phyloP scores from a whole-genome alignment of 2,329 filamentous ascomycete genomes.

The Diaporthe humulicola region DNA sequence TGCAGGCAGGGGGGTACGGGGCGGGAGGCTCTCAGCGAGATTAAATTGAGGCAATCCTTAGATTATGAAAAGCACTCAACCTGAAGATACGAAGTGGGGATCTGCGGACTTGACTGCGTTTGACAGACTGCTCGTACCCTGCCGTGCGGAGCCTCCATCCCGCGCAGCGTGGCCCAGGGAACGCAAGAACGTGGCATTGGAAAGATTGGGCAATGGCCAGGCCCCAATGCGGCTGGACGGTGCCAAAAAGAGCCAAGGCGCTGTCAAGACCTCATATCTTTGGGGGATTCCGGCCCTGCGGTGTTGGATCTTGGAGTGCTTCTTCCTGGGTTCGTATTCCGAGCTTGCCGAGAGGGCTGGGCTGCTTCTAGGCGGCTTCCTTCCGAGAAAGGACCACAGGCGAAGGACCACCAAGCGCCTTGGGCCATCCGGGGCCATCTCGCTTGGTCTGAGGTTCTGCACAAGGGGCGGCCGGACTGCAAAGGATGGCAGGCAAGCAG shows the following conservation, averaged over 20 bases:
- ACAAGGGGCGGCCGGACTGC: slow-evolving; percentile 13
- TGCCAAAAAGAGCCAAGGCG: slow-evolving; percentile 26
- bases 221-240: slow-evolving; percentile 14
- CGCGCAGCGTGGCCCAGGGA: slow-evolving; percentile 24
- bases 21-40: slow-evolving; percentile 32
- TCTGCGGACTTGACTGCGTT: slow-evolving; percentile 3
- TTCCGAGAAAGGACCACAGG: slow-evolving; percentile 30
- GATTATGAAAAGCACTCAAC: slow-evolving; percentile 29
- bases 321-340: slow-evolving; percentile 20
- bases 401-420: slow-evolving; percentile 28
- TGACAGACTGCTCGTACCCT: slow-evolving; percentile 15
- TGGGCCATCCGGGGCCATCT: slow-evolving; percentile 32
- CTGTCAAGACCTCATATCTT: slow-evolving; percentile 17
- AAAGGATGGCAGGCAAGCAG: not conserved
- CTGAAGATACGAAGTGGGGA: slow-evolving; percentile 33
- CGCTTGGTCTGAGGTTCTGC: slow-evolving; percentile 39
- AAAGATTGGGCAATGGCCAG: not conserved
- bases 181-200: slow-evolving; percentile 21
- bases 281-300: slow-evolving; percentile 5
- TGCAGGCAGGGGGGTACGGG: not conserved
- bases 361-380: slow-evolving; percentile 13
- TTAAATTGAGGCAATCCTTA: slow-evolving; percentile 30
- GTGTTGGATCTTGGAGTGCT: slow-evolving; percentile 17
- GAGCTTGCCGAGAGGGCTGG: slow-evolving; percentile 30
- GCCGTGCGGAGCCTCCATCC: slow-evolving; percentile 3